Evolutionary conservation across 1,284 basidiomycete genomes (phyloP), one percentile per base, ranked within the genome.

Genomic region (Trichosporon asahii): DNA sequence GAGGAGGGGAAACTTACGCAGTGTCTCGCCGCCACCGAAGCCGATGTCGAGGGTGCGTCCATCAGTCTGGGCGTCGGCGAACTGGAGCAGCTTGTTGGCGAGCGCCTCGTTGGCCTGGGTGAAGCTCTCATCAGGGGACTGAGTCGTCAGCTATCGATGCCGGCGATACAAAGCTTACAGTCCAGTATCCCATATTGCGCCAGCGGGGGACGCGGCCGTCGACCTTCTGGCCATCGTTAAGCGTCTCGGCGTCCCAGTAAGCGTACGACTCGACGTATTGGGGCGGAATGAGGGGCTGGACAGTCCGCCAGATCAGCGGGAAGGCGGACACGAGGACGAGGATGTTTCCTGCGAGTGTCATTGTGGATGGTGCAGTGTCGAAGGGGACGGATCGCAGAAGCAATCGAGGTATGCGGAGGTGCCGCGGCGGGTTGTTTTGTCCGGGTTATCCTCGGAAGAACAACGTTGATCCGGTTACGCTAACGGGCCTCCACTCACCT

Each of bases 11-110:
- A 12, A 70, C 77, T 68, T 31, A 67, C 90, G 77, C 9, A 91
- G 83, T 0, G 90, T 91, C 79, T 91, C 90, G 55, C 90, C 90
- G 29, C 87, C 88, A 27, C 90, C 90, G 78, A 90, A 88, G 9
- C 90, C 90, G 29, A 91, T 88, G 79, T 92, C 89, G 66, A 91
- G 81, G 1, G 90, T 85, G 37, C 78, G 83, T 0, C 79, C 80
- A 3, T 83, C 83, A 12, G 76, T 73, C 68, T 82, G 82, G 44
- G 85, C 84, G 29, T 79, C 73, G 11, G 87, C 87, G 29, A 86
- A 85, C 33, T 82, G 70, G 11, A 88, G 79, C 14, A 90, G 80
- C 72, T 86, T 88, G 67, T 85, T 66, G 1, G 88, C 89, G 11
- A 91, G 85, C 21, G 88, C 88, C 85, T 87, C 84, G 74, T 88